phyloP scores from a whole-genome alignment of 805 yeast genomes.

The Debaryomyces hansenii region DNA sequence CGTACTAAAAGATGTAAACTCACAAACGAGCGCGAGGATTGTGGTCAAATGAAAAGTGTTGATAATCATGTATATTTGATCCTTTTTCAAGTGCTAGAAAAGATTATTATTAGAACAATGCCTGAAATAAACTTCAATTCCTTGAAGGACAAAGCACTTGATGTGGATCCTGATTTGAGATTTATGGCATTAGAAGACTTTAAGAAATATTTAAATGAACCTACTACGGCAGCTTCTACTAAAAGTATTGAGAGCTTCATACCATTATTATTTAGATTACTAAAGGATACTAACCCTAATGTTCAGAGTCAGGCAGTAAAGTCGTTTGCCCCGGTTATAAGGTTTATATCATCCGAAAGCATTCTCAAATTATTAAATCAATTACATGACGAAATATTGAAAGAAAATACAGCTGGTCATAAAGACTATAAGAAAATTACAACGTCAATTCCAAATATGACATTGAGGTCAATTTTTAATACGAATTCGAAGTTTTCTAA shows the following conservation, averaged over 20 bases:
- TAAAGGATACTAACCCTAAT: conserved; percentile 65
- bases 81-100: neutral
- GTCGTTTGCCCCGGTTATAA: conserved; percentile 49
- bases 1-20: too few species aligned
- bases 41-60: too few species aligned
- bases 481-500: conserved; percentile 25
- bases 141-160: conserved; percentile 48
- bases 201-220: conserved; percentile 39
- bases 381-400: conserved; percentile 22
- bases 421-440: conserved; percentile 24
- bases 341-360: conserved; percentile 31
- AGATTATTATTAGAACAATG: conserved; percentile 11
- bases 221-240: conserved; percentile 23
- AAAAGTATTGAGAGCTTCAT: conserved; percentile 33
- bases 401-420: conserved; percentile 14
- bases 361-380: conserved; percentile 27
- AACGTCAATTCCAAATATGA: conserved; percentile 54
- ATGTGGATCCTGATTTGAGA: conserved; percentile 78
- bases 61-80: too few species aligned
- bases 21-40: too few species aligned
- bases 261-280: conserved; percentile 39
- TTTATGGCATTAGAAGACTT: conserved; percentile 84
- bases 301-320: conserved; percentile 75
- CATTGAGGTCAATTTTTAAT: conserved; percentile 42
- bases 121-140: conserved; percentile 26